phyloP scores from a whole-genome alignment of 202 grass and related monocot genomes.

The Carex sylvatica region DNA sequence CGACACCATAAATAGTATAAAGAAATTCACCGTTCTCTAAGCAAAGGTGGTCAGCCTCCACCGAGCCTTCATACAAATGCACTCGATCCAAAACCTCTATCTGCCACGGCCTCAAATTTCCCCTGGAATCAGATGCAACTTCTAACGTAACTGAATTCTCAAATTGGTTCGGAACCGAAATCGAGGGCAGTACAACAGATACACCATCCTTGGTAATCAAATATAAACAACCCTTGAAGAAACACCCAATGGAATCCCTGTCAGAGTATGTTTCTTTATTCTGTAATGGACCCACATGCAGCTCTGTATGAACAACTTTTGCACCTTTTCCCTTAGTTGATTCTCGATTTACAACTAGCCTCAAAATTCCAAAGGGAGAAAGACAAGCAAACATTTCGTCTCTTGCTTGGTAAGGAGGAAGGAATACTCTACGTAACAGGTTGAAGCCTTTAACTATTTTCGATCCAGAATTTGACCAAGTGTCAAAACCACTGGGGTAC shows the following conservation, averaged over 20 bases:
- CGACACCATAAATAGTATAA: neutral
- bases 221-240: constrained; percentile 85
- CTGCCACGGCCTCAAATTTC: constrained; percentile 70
- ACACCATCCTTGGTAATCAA: constrained; percentile 62
- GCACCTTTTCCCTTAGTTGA: constrained; percentile 36
- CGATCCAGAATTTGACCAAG: constrained; percentile 22
- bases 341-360: constrained; percentile 47
- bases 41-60: constrained; percentile 68
- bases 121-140: constrained; percentile 44
- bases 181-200: constrained; percentile 77
- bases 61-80: constrained; percentile 72
- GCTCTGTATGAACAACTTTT: constrained; percentile 58
- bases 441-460: constrained; percentile 21
- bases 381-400: constrained; percentile 51
- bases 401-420: constrained; percentile 68
- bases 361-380: constrained; percentile 79
- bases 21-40: constrained; percentile 70
- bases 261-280: constrained; percentile 45
- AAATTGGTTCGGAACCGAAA: constrained; percentile 48
- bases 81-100: constrained; percentile 86
- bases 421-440: constrained; percentile 56
- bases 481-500: constrained; percentile 54
- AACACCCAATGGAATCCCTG: constrained; percentile 65
- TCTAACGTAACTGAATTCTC: constrained; percentile 43
- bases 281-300: constrained; percentile 39